Conservation (phyloP, 2,329 filamentous ascomycete genomes). For the Apiospora phragmitis region DNA sequence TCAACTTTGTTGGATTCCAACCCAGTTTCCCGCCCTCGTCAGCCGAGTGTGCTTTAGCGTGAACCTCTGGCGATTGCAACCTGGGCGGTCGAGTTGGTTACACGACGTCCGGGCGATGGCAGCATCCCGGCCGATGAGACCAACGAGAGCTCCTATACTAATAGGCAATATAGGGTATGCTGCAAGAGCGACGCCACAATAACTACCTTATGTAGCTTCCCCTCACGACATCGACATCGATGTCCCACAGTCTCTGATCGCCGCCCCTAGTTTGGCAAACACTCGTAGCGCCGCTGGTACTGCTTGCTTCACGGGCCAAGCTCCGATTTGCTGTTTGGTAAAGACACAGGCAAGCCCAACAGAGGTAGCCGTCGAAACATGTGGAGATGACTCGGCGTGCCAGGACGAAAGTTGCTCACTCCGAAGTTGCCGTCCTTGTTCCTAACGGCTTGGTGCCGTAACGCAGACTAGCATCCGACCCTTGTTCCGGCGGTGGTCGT, state of each 20-base stretch:
- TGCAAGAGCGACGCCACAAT: slow-evolving; percentile 4
- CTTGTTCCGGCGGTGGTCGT: background rate
- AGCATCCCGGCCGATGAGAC: background rate
- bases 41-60: background rate
- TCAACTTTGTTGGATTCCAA: background rate
- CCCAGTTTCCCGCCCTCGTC: background rate
- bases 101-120: slow-evolving; percentile 1
- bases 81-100: background rate
- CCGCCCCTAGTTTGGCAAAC: background rate
- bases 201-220: background rate
- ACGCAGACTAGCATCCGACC: background rate
- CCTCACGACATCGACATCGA: background rate
- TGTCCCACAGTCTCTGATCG: background rate
- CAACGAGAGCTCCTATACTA: background rate
- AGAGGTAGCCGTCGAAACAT: background rate
- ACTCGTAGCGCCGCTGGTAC: background rate
- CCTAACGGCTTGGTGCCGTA: background rate
- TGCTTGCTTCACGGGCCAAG: background rate
- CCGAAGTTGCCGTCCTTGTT: background rate
- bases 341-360: background rate
- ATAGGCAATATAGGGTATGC: background rate
- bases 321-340: background rate
- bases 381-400: background rate
- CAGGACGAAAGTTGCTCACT: background rate
- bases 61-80: background rate